These are phyloP conservation scores for Picea abies DNA, from an alignment of 83 land plant genomes.

Conservation along the genomic window DNA sequence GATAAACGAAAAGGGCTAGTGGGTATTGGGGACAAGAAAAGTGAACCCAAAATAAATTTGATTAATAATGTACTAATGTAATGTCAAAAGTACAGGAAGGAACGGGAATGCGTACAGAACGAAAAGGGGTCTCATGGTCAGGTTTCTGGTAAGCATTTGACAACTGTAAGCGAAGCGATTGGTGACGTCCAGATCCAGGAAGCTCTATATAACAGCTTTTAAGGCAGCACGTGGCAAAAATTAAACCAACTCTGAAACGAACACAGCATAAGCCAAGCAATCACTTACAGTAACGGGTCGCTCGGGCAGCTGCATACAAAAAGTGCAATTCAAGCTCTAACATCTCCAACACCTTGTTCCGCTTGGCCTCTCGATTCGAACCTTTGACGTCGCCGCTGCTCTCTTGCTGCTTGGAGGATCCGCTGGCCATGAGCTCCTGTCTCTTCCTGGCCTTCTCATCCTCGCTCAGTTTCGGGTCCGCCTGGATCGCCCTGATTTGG, in stretches of 20 bases:
- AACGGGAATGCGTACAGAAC: no score
- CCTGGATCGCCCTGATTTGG: slow-evolving; percentile 69
- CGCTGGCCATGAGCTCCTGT: slow-evolving; percentile 60
- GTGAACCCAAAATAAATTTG: no score
- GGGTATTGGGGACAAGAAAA: no score
- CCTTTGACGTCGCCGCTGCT: slow-evolving; percentile 16
- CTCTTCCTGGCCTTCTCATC: slow-evolving; percentile 73
- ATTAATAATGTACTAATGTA: no score
- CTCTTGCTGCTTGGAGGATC: background rate
- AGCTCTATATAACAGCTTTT: no score
- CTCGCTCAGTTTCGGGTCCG: slow-evolving; percentile 58
- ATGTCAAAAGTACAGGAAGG: no score
- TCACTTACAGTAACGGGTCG: slow-evolving; percentile 81
- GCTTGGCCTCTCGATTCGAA: slow-evolving; percentile 12
- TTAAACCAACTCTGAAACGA: background rate
- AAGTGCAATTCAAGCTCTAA: slow-evolving; percentile 67
- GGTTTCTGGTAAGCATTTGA: no score
- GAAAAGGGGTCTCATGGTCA: no score
- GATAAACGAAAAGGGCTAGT: no score
- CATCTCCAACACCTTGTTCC: slow-evolving; percentile 35
- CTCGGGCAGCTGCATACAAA: slow-evolving; percentile 86
- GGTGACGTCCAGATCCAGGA: no score
- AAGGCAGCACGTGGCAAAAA: no score
- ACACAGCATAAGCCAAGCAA: background rate
- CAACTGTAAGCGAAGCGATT: no score